These are phyloP conservation scores for Verticillium longisporum DNA, from an alignment of 2,329 filamentous ascomycete genomes.

Conservation along the genomic window DNA sequence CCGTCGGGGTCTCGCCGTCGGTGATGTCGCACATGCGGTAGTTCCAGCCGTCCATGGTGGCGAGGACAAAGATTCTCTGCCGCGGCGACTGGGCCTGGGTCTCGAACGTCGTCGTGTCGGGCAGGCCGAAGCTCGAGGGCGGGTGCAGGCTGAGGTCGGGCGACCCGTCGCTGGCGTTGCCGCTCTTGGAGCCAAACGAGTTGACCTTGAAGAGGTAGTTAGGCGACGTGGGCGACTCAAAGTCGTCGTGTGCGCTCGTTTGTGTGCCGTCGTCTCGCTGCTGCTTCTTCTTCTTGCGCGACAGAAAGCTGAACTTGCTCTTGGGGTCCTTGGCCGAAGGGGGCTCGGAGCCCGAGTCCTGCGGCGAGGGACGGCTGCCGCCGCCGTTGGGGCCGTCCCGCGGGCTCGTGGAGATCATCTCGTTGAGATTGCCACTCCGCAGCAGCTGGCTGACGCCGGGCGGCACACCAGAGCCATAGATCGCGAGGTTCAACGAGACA, in stretches of 20 bases:
- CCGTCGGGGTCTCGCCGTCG: constrained; percentile 65
- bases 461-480: constrained; percentile 56
- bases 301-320: constrained; percentile 59
- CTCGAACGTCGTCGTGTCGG: constrained; percentile 28
- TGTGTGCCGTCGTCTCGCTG: constrained; percentile 61
- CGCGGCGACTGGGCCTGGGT: background rate
- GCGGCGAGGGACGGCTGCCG: constrained; percentile 51
- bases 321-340: constrained; percentile 69
- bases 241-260: constrained; percentile 63
- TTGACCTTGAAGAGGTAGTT: constrained; percentile 38
- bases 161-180: constrained; percentile 42
- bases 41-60: constrained; percentile 84
- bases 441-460: constrained; percentile 47
- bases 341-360: constrained; percentile 58
- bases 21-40: constrained; percentile 91
- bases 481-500: constrained; percentile 53
- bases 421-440: constrained; percentile 39
- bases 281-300: constrained; percentile 59
- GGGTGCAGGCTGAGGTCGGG: constrained; percentile 46
- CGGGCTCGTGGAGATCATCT: constrained; percentile 32
- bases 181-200: constrained; percentile 28
- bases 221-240: constrained; percentile 76
- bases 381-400: constrained; percentile 16
- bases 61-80: constrained; percentile 65
- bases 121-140: constrained; percentile 49